These are phyloP conservation scores for Auricularia auricula-judae DNA, from an alignment of 768 basidiomycete genomes.

Conservation along the genomic window DNA sequence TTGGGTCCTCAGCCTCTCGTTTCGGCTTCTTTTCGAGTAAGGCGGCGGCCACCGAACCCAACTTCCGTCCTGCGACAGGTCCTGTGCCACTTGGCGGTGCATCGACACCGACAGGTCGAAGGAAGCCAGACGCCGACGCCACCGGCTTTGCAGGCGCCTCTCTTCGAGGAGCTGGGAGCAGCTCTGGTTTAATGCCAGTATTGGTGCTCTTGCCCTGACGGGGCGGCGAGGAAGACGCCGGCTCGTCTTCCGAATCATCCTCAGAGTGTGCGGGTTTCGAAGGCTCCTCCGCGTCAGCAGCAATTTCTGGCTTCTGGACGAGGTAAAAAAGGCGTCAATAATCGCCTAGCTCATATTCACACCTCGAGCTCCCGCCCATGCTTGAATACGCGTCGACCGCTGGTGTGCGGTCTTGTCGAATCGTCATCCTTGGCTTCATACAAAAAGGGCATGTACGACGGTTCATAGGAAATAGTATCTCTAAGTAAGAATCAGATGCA, in stretches of 20 bases:
- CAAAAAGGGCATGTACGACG: slow-evolving; percentile 57
- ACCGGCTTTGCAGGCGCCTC: too few species aligned
- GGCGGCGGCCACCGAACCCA: not conserved
- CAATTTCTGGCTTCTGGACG: not conserved
- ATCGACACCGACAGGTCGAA: not conserved
- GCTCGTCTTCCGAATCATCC: too few species aligned
- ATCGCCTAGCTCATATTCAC: not conserved
- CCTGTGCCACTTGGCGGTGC: not conserved
- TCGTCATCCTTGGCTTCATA: slow-evolving; percentile 18
- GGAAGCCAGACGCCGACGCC: not conserved
- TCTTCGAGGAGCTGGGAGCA: too few species aligned
- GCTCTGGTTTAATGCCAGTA: too few species aligned
- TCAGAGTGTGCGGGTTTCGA: too few species aligned
- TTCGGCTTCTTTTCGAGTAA: not conserved
- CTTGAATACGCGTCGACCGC: not conserved
- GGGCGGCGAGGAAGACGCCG: too few species aligned
- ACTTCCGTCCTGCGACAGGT: not conserved
- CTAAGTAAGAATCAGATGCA: slow-evolving; percentile 6
- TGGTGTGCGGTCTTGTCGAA: not conserved
- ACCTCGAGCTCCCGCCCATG: not conserved
- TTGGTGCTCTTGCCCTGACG: too few species aligned
- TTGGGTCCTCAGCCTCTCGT: not conserved
- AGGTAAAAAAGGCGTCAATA: not conserved
- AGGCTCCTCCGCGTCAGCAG: not conserved
- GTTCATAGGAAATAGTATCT: slow-evolving; percentile 36